Evolutionary conservation across 148 eudicot species (phyloP), one percentile per base, ranked within the genome.

Genomic region (Spergularia bocconei): DNA sequence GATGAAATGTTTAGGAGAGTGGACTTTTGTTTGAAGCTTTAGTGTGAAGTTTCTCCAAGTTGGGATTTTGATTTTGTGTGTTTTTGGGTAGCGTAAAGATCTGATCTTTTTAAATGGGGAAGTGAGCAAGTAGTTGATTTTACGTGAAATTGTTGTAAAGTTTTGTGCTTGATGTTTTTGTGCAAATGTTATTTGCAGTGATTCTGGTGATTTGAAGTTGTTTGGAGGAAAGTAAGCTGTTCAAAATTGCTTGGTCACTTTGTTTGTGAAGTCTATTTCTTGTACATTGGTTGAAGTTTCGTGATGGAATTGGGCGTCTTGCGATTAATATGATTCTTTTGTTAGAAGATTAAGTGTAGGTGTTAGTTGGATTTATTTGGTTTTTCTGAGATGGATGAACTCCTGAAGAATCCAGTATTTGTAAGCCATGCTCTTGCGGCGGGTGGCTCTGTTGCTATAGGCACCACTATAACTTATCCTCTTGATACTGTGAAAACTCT

Each of bases 401-500:
- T 93, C 66, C 76, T 86, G 73, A 88, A 87, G 87, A 90, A 90
- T 63, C 89, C 84, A 29, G 76, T 85, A 44, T 87, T 90, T 73
- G 90, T 83, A 6, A 85, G 88, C 79, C 98, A 93, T 55, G 82
- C 79, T 25, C 60, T 86, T 79, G 97, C 95, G 11, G 98, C 95
- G 44, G 84, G 79, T 13, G 88, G 86, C 63, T 87, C 97, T 33
- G 87, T 87, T 39, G 55, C 86, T 12, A 47, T 93, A 48, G 85
- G 90, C 73, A 87, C 91, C 52, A 84, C 84, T 79, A 67, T 91
- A 4, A 81, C 90, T n/a, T 88, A 88, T 83, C 95, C 97, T 69
- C 88, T 92, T 57, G 98, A 93, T 73, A 85, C 93, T 51, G 58
- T 93, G 57, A 93, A 93, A 85, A 85, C 86, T 75, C 88, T 93